Evolutionary conservation across 257 asterid species (phyloP).

Genomic region (Forsythia viridissima): DNA sequence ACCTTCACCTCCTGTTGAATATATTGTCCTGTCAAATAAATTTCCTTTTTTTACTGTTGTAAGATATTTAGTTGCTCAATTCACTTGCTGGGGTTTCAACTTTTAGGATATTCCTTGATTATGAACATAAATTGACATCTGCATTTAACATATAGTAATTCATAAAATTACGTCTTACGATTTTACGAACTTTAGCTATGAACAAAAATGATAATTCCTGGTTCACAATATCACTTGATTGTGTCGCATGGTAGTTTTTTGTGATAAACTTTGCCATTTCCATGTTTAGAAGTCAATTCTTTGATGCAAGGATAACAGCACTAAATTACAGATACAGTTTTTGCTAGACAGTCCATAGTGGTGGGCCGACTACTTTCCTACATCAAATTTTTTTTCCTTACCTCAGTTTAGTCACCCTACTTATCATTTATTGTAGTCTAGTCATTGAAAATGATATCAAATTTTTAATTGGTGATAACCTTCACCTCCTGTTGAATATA

Average conservation of each 20-base stretch:
- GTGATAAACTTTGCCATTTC: background rate
- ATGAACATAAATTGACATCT: background rate
- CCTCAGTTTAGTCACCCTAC: background rate
- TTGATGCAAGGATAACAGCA: background rate
- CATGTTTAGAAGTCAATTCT: background rate
- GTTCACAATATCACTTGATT: background rate
- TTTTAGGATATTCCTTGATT: background rate
- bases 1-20: background rate
- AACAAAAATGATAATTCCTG: background rate
- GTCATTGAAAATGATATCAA: background rate
- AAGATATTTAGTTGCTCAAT: background rate
- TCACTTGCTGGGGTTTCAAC: background rate
- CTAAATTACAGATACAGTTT: background rate
- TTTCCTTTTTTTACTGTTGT: background rate
- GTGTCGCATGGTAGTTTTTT: background rate
- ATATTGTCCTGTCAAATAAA: background rate
- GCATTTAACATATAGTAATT: background rate
- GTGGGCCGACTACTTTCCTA: background rate
- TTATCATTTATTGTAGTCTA: background rate
- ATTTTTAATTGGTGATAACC: background rate
- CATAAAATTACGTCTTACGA: background rate
- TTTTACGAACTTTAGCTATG: background rate
- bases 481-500: background rate
- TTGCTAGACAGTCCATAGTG: background rate
- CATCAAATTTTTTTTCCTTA: background rate